Evolutionary conservation across 148 eudicot genomes (phyloP).

Genomic region (Pouteria glomerata): DNA sequence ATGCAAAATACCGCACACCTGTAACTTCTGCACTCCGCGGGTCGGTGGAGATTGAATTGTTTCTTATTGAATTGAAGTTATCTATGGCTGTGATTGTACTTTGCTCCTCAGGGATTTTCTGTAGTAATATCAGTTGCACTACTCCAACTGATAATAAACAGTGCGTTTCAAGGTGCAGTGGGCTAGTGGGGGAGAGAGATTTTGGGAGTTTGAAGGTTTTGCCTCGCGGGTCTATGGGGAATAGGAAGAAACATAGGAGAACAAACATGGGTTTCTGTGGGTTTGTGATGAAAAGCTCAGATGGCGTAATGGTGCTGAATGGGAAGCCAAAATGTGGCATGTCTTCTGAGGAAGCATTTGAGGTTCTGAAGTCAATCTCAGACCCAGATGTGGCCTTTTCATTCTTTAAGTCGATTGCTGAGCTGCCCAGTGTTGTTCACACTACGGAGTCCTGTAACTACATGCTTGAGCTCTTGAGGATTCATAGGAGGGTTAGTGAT

Average conservation of each 20-base stretch:
- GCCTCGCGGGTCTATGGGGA: constrained; percentile 22
- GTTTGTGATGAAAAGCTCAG: constrained; percentile 32
- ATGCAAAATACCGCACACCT: neutral
- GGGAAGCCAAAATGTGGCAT: constrained; percentile 19
- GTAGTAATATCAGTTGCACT: constrained; percentile 12
- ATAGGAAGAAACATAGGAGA: constrained; percentile 43
- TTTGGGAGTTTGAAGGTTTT: constrained; percentile 19
- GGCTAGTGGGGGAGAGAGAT: constrained; percentile 13
- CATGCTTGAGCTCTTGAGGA: constrained; percentile 76
- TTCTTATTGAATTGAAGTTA: neutral
- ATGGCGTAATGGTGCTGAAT: constrained; percentile 20
- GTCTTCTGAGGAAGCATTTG: constrained; percentile 39
- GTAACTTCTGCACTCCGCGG: neutral
- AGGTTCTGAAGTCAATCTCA: constrained; percentile 43
- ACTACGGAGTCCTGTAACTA: constrained; percentile 80
- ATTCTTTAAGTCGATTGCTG: constrained; percentile 49
- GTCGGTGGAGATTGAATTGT: constrained; percentile 7
- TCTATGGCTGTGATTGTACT: constrained; percentile 32
- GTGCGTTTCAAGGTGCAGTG: constrained; percentile 9
- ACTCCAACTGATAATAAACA: constrained; percentile 12
- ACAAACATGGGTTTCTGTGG: constrained; percentile 33
- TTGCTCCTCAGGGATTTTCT: constrained; percentile 26
- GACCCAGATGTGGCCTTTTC: constrained; percentile 49
- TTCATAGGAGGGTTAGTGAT: constrained; percentile 44
- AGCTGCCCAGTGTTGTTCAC: constrained; percentile 58